phyloP scores from a whole-genome alignment of 352 stramenopile species.

The Pythium inflatum region DNA sequence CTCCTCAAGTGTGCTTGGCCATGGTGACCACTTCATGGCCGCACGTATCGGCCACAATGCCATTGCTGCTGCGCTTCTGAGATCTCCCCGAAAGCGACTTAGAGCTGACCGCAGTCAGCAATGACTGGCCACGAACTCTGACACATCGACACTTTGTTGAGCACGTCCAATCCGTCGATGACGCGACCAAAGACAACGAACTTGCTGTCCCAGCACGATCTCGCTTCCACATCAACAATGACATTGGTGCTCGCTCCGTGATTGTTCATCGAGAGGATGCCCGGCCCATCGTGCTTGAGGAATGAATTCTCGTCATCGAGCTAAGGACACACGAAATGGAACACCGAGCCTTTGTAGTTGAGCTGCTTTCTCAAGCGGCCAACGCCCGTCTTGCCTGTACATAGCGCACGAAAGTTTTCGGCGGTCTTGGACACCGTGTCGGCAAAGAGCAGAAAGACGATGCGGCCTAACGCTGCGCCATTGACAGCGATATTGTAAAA shows the following conservation, averaged over 20 bases:
- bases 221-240: slow-evolving; percentile 86
- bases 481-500: slow-evolving; percentile 99
- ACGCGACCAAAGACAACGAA: background rate
- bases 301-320: slow-evolving; percentile 90
- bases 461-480: slow-evolving; percentile 88
- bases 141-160: background rate
- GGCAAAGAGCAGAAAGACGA: slow-evolving; percentile 87
- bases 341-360: slow-evolving; percentile 96
- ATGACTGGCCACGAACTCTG: background rate
- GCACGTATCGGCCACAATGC: too few relatives aligned
- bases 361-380: slow-evolving; percentile 94
- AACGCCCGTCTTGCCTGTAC: slow-evolving; percentile 76
- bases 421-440: slow-evolving; percentile 86
- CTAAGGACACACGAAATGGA: slow-evolving; percentile 97
- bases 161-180: background rate
- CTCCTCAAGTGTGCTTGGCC: too few relatives aligned
- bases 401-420: slow-evolving; percentile 72
- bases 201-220: background rate
- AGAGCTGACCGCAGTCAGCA: background rate
- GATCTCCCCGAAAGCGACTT: too few relatives aligned
- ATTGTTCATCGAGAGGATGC: slow-evolving; percentile 86
- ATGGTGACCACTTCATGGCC: too few relatives aligned
- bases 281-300: slow-evolving; percentile 77
- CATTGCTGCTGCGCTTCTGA: too few relatives aligned
- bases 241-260: slow-evolving; percentile 94